phyloP scores from a whole-genome alignment of 2,329 filamentous ascomycete genomes.

The Phaeosphaeria sp. region DNA sequence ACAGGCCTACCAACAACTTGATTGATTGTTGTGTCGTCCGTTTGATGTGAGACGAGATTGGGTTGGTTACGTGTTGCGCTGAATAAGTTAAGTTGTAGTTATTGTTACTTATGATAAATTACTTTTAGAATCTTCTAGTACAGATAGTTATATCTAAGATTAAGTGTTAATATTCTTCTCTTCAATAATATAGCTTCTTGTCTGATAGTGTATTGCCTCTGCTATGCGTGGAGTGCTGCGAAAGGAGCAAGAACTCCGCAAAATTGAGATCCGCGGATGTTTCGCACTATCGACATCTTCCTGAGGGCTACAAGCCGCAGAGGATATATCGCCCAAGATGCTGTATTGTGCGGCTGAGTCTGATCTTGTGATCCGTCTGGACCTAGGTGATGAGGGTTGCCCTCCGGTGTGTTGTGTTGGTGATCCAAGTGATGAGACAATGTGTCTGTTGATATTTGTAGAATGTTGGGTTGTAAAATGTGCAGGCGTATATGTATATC shows the following conservation, averaged over 20 bases:
- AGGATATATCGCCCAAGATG: not conserved
- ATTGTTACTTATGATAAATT: no score
- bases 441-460: not conserved
- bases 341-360: not conserved
- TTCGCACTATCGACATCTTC: not conserved
- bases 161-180: no score
- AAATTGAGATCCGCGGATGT: not conserved
- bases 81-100: no score
- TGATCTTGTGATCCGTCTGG: not conserved
- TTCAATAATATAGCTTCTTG: not conserved
- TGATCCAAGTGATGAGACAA: not conserved
- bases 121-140: no score
- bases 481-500: not conserved
- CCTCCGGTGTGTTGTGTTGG: not conserved
- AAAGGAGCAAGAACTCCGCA: not conserved
- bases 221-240: not conserved
- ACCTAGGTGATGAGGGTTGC: not conserved
- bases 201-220: not conserved
- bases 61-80: no score
- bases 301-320: not conserved
- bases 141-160: no score
- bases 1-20: no score
- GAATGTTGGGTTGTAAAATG: not conserved
- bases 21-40: no score
- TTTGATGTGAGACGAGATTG: no score